A percentile compares a stretch with the other conserved stretches of the same genome.
Conservation (phyloP, 164 flowering plant genomes). For the Houttuynia cordata region DNA sequence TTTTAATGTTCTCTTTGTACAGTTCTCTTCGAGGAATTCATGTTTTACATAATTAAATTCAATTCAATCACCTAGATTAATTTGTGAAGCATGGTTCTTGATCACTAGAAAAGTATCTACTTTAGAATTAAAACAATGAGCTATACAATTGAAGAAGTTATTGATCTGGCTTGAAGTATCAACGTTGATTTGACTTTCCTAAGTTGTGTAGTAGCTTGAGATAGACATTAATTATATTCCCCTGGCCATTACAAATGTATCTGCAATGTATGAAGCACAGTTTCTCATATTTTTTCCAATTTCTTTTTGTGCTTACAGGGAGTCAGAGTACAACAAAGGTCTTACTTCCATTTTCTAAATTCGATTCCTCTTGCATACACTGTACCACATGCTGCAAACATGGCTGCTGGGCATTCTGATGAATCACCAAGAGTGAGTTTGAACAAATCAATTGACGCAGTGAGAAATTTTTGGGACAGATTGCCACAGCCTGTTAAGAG, state of each 20-base stretch:
- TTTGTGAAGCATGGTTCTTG: no score
- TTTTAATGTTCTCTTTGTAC: no score
- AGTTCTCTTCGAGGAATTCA: no score
- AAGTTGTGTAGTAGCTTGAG: not conserved
- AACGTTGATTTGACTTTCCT: no score
- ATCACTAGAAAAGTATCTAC: no score
- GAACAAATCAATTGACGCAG: conserved; percentile 26
- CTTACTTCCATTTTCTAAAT: not conserved
- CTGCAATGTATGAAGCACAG: not conserved
- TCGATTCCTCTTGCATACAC: conserved; percentile 1
- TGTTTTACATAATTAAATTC: no score
- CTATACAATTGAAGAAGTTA: no score
- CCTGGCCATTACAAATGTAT: not conserved
- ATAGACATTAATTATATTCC: no score
- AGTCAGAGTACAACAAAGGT: not conserved
- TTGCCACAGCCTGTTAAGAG: conserved; percentile 68
- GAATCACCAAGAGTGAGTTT: conserved; percentile 33
- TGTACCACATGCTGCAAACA: conserved; percentile 24
- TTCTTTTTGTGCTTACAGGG: not conserved
- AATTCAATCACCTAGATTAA: no score
- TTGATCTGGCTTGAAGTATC: no score
- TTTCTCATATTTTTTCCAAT: not conserved
- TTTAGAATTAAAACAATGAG: no score
- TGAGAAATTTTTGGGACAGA: conserved; percentile 42
- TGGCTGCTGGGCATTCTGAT: conserved; percentile 45